phyloP scores from a whole-genome alignment of 768 basidiomycete genomes.

The Cystofilobasidium macerans region DNA sequence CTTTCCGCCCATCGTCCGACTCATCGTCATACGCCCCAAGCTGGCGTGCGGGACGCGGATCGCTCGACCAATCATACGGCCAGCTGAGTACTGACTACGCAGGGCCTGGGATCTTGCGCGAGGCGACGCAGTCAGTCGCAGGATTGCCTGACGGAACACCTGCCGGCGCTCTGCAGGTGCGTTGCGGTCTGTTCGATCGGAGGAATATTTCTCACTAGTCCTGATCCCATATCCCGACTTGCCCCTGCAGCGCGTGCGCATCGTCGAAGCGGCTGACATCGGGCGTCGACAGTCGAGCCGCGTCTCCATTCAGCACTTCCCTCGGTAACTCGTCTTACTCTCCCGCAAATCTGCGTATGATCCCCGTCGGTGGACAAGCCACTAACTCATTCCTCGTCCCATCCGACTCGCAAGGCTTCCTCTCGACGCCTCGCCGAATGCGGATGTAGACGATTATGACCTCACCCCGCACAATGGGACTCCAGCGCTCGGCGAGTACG shows the following conservation, averaged over 20 bases:
- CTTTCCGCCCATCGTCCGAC: background rate
- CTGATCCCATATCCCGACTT: too few relatives aligned
- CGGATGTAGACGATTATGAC: background rate
- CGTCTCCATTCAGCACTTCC: background rate
- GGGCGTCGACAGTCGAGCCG: background rate
- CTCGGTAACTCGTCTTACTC: background rate
- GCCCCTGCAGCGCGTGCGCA: background rate
- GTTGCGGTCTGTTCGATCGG: too few relatives aligned
- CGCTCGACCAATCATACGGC: background rate
- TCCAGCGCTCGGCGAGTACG: background rate
- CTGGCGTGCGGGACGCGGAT: background rate
- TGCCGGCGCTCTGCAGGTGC: too few relatives aligned
- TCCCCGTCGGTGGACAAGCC: too few relatives aligned
- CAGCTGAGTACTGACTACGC: too few relatives aligned
- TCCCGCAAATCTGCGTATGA: too few relatives aligned
- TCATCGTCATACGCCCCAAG: too few relatives aligned
- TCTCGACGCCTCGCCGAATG: background rate
- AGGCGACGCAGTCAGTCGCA: too few relatives aligned
- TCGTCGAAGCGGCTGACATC: background rate
- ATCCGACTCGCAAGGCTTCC: background rate
- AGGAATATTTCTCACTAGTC: too few relatives aligned
- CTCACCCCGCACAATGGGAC: background rate
- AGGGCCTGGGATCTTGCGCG: too few relatives aligned
- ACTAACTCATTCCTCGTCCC: background rate
- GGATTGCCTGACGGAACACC: too few relatives aligned